A percentile compares a stretch with the other conserved stretches of the same genome.
phyloP scores from a whole-genome alignment of 169 alveolate species.

The Plasmodium vivax region DNA sequence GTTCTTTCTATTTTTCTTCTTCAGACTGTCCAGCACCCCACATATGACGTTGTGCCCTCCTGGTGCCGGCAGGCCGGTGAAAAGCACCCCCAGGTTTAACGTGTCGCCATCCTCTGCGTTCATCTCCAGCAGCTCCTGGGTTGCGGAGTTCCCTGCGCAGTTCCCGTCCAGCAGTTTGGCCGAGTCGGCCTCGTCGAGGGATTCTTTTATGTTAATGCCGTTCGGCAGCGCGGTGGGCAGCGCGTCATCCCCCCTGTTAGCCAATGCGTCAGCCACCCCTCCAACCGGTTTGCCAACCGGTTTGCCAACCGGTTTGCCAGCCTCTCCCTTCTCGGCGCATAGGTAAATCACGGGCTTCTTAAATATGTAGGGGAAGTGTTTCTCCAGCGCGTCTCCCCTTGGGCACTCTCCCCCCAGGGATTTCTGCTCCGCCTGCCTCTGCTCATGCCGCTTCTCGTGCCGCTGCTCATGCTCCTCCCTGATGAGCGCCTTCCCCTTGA shows the following conservation, averaged over 20 bases:
- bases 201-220: not conserved
- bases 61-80: conserved; percentile 97
- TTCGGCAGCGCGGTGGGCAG: not conserved
- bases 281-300: too few species aligned
- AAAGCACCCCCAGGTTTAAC: conserved; percentile 89
- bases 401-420: not conserved
- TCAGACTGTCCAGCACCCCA: conserved; percentile 92
- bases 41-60: conserved; percentile 98
- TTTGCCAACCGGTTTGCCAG: too few species aligned
- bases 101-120: not conserved
- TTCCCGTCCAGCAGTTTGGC: not conserved
- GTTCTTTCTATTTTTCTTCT: conserved; percentile 86
- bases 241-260: not conserved
- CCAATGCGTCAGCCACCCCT: not conserved
- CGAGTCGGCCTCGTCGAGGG: not conserved
- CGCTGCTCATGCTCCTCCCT: not conserved
- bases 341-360: conserved; percentile 23
- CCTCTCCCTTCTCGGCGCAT: not conserved
- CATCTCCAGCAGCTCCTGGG: conserved; percentile 15
- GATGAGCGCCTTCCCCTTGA: conserved; percentile 20
- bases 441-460: too few species aligned
- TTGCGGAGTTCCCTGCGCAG: conserved; percentile 2
- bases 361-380: conserved; percentile 12
- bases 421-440: too few species aligned
- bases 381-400: not conserved